Base-by-base conservation (phyloP, 2,329 filamentous ascomycete species). In the Aspergillus ochraceus region DNA sequence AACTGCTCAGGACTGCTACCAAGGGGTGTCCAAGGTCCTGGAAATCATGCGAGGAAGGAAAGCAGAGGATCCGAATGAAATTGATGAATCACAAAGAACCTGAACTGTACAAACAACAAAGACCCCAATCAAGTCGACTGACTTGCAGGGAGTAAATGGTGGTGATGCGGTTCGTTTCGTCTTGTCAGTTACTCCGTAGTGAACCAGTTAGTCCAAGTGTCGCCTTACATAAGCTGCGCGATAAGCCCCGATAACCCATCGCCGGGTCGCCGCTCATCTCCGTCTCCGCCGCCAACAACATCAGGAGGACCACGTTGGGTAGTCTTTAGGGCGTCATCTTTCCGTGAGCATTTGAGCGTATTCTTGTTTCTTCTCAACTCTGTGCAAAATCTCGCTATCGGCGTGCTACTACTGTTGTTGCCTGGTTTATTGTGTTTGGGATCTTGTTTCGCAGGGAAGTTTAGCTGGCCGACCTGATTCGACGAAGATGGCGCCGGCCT, bases 401-500 rank as follows among this genome's bases (percentile, higher is more conserved):
- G 26, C 26, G 26, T 29, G 8, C 26, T 36, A 14, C 32, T 36
- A 36, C 32, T 11, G 12, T 12, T 10, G 32, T 36, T 36, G 32
- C 32, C 32, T 36, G 32, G 30, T 12, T 12, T 12, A 32, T 29
- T 29, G 6, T 2, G 26, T 29, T 29, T 29, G 8, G 26, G 26
- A 29, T 12, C 30, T 10, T 8, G 26, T 29, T 29, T 29, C 26
- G 26, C 26, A 29, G 26, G 26, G 26, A 29, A 29, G 26, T n/a
- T 47, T 46, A 17, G 32, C n/a, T 26, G 5, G 12, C 29, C 4
- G 14, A 39, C 10, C n/a, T 36, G 3, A 11, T 3, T 6, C 5
- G 54, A 57, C 11, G 52, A 71, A 66, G 32, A 91, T 91, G 88
- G 88, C 91, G 74, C 89, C 89, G 70, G 85, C 87, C 39, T 86